These are phyloP conservation scores for Termitomyces sp. DNA, from an alignment of 768 basidiomycete genomes.

Conservation along the genomic window DNA sequence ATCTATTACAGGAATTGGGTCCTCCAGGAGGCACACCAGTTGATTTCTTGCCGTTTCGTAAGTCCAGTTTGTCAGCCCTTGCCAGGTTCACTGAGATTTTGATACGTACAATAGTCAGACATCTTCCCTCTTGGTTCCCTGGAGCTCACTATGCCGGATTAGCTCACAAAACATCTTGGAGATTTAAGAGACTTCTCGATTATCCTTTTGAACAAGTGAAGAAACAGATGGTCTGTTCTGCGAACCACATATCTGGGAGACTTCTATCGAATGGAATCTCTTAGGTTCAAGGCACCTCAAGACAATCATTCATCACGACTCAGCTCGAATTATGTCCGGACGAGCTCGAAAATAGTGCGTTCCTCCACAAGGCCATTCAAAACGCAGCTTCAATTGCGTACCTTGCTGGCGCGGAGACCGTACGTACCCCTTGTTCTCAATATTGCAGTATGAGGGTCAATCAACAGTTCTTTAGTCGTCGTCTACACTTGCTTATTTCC, in stretches of 20 bases:
- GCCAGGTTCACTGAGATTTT: not conserved
- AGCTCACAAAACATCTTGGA: slow-evolving; percentile 13
- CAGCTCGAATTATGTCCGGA: not conserved
- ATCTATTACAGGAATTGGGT: not conserved
- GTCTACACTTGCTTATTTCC: slow-evolving; percentile 22
- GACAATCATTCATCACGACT: not conserved
- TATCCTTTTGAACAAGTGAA: slow-evolving; percentile 13
- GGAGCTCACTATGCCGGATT: slow-evolving; percentile 16
- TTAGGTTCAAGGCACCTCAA: not conserved
- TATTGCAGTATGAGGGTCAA: not conserved
- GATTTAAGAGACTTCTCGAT: not conserved
- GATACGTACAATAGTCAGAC: slow-evolving; percentile 14
- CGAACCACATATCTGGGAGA: not conserved
- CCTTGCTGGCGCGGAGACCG: slow-evolving; percentile 30
- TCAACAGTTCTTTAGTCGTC: slow-evolving; percentile 15
- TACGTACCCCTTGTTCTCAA: slow-evolving; percentile 4
- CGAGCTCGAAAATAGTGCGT: not conserved
- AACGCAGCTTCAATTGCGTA: slow-evolving; percentile 15
- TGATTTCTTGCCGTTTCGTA: slow-evolving; percentile 12
- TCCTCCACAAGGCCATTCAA: slow-evolving; percentile 10
- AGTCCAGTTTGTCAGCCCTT: not conserved
- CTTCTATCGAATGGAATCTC: not conserved
- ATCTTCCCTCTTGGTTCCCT: slow-evolving; percentile 29
- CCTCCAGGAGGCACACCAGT: slow-evolving; percentile 7
- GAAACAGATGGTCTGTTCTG: slow-evolving; percentile 23